Conservation (phyloP, 306 rosid species). For the Trifolium repens region DNA sequence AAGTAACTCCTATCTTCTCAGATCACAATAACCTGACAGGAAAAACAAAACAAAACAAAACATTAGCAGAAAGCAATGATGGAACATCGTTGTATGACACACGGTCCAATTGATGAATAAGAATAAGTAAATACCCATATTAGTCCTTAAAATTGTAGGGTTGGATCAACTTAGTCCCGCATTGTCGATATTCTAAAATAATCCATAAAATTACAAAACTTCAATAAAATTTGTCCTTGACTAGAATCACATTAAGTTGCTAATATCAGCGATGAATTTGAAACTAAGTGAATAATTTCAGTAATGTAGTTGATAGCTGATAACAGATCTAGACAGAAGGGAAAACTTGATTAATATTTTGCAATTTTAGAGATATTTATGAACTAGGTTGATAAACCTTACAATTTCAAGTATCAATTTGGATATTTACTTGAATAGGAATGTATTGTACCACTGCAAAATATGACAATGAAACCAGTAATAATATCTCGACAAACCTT, state of each 20-base stretch:
- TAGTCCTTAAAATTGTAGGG: not conserved
- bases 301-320: not conserved
- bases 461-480: not conserved
- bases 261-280: not conserved
- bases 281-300: not conserved
- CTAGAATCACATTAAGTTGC: not conserved
- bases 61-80: conserved; percentile 30
- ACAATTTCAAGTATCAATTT: not conserved
- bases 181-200: not conserved
- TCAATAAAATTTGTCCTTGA: not conserved
- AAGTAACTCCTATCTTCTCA: conserved; percentile 38
- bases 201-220: not conserved
- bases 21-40: conserved; percentile 40
- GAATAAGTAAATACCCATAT: not conserved
- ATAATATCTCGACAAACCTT: not conserved
- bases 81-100: conserved; percentile 12
- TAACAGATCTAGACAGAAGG: not conserved
- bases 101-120: conserved; percentile 17
- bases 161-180: not conserved
- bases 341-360: not conserved
- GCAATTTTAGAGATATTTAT: not conserved
- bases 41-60: conserved; percentile 30
- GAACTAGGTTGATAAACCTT: not conserved
- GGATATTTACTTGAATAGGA: not conserved
- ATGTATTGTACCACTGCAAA: not conserved